Percentiles rank a stretch among this genome's conserved stretches.
Conservation (phyloP, 768 basidiomycete genomes). For the Aureoboletus auriporus region DNA sequence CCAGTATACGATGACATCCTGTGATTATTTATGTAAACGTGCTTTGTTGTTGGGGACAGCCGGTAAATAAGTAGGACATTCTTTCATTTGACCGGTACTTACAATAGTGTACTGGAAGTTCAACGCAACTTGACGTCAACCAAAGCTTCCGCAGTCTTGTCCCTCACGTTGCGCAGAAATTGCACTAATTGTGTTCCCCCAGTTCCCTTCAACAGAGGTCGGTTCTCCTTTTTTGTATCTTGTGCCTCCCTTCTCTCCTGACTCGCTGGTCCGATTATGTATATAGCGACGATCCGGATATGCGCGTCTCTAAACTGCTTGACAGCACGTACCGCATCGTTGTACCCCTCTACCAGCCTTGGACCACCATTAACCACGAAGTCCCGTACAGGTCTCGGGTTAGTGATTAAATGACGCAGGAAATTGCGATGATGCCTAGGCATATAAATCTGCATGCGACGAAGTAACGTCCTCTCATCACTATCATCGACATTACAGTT, state of each 20-base stretch:
- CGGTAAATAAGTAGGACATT: too few relatives aligned
- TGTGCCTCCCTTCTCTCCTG: constrained; percentile 9
- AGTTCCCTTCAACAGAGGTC: constrained; percentile 54
- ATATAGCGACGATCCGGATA: constrained; percentile 68
- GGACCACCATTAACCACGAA: constrained; percentile 39
- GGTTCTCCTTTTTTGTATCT: constrained; percentile 17
- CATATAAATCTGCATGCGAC: constrained; percentile 81
- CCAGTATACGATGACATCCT: too few relatives aligned
- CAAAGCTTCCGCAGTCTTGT: constrained; percentile 55
- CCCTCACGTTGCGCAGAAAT: constrained; percentile 70
- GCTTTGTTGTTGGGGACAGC: too few relatives aligned
- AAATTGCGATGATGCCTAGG: constrained; percentile 78
- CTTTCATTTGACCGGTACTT: too few relatives aligned
- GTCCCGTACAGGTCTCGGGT: constrained; percentile 56
- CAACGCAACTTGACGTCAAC: too few relatives aligned
- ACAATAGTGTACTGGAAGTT: too few relatives aligned
- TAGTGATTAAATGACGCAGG: constrained; percentile 58
- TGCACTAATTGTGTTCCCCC: constrained; percentile 77
- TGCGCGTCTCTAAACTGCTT: constrained; percentile 75
- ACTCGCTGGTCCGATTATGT: constrained; percentile 69
- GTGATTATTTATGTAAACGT: too few relatives aligned
- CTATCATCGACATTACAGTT: constrained; percentile 28
- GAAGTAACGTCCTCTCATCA: constrained; percentile 45
- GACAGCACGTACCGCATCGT: constrained; percentile 57
- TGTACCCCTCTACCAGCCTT: constrained; percentile 52